These are phyloP conservation scores for Solanum habrochaites DNA, from an alignment of 257 asterid genomes.

Conservation along the genomic window DNA sequence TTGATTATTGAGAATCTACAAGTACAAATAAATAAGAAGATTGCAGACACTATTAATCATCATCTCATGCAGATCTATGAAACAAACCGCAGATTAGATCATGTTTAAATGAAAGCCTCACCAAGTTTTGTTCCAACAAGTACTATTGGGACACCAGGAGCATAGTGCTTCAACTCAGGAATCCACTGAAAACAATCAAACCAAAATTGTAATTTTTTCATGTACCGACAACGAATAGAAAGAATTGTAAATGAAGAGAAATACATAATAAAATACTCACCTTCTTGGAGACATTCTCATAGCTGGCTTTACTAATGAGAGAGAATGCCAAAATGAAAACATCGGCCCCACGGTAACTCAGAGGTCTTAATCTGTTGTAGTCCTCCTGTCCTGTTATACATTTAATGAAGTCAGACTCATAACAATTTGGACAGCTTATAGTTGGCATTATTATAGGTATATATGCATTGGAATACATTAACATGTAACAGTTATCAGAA, in stretches of 20 bases:
- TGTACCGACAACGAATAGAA: background rate
- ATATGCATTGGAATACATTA: background rate
- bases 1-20: background rate
- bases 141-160: slow-evolving; percentile 26
- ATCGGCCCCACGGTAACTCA: slow-evolving; percentile 28
- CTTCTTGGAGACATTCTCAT: slow-evolving; percentile 22
- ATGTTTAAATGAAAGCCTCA: background rate
- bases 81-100: background rate
- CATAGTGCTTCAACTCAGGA: slow-evolving; percentile 30
- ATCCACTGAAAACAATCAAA: slow-evolving; percentile 16
- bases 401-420: background rate
- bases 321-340: slow-evolving; percentile 27
- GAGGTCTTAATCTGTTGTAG: slow-evolving; percentile 21
- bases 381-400: slow-evolving; percentile 21
- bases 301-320: slow-evolving; percentile 28
- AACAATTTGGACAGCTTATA: background rate
- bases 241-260: background rate
- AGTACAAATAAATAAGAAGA: background rate
- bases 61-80: background rate
- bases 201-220: background rate
- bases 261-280: background rate
- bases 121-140: slow-evolving; percentile 31
- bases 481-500: background rate
- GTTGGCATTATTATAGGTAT: background rate
- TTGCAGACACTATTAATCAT: background rate